These are phyloP conservation scores for Gossypioides kirkii DNA, from an alignment of 345 rosid genomes.

Conservation along the genomic window DNA sequence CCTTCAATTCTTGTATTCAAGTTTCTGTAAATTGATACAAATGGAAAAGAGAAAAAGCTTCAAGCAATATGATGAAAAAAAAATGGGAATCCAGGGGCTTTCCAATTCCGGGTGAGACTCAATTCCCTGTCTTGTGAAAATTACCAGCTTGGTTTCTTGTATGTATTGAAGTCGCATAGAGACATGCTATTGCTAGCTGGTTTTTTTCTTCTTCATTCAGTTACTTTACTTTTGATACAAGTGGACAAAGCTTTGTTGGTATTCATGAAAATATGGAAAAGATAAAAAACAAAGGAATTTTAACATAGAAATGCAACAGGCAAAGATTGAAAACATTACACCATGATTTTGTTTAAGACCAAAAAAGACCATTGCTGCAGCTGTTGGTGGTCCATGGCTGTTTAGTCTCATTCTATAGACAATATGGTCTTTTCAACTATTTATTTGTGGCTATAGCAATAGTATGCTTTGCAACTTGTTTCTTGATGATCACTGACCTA, in stretches of 20 bases:
- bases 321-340: no score
- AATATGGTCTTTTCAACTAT: neutral
- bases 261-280: neutral
- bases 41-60: conserved; percentile 7
- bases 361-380: neutral
- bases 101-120: neutral
- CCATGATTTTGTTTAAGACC: no score
- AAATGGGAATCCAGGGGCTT: neutral
- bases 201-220: neutral
- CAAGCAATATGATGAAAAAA: neutral
- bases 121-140: neutral
- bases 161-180: neutral
- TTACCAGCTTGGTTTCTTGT: neutral
- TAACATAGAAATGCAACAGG: neutral
- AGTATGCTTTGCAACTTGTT: neutral
- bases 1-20: neutral
- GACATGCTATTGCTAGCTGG: neutral
- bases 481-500: neutral
- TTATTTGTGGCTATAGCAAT: neutral
- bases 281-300: neutral
- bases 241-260: neutral
- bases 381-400: neutral
- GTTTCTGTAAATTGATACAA: conserved; percentile 1
- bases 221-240: neutral
- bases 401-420: neutral